phyloP scores from a whole-genome alignment of 2,329 filamentous ascomycete species.

The Myriosclerotinia curreyana region DNA sequence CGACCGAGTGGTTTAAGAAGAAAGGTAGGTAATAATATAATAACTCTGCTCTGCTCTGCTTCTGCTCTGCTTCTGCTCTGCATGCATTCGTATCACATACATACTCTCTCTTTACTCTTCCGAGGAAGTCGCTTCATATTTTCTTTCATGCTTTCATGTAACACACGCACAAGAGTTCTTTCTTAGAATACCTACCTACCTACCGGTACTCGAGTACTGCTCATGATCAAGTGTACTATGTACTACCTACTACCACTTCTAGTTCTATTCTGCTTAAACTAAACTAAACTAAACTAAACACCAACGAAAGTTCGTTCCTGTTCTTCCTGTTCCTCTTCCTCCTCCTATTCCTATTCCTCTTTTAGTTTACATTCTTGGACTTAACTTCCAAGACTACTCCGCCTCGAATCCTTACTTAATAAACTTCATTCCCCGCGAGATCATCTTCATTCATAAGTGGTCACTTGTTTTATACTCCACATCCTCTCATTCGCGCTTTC shows the following conservation, averaged over 20 bases:
- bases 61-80: too few relatives aligned
- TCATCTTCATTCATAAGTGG: not conserved
- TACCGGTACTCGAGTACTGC: too few relatives aligned
- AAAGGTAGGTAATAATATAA: too few relatives aligned
- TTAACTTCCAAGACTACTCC: constrained; percentile 5
- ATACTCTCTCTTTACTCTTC: not conserved
- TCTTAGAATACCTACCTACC: not conserved
- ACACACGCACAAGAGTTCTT: not conserved
- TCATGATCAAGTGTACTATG: not conserved
- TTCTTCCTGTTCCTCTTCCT: not conserved
- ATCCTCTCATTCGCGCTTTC: not conserved
- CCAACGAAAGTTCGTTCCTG: constrained; percentile 2
- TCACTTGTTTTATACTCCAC: not conserved
- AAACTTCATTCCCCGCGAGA: constrained; percentile 15
- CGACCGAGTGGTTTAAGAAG: not conserved
- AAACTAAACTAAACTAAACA: not conserved
- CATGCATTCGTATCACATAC: too few relatives aligned
- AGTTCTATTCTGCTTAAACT: not conserved
- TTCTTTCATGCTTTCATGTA: not conserved
- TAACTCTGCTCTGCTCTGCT: too few relatives aligned
- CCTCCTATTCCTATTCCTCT: not conserved
- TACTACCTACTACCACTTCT: too few relatives aligned
- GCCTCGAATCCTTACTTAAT: not conserved
- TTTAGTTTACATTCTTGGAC: not conserved
- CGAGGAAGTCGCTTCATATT: not conserved